Conservation (phyloP, 306 rosid genomes). For the Trifolium repens region DNA sequence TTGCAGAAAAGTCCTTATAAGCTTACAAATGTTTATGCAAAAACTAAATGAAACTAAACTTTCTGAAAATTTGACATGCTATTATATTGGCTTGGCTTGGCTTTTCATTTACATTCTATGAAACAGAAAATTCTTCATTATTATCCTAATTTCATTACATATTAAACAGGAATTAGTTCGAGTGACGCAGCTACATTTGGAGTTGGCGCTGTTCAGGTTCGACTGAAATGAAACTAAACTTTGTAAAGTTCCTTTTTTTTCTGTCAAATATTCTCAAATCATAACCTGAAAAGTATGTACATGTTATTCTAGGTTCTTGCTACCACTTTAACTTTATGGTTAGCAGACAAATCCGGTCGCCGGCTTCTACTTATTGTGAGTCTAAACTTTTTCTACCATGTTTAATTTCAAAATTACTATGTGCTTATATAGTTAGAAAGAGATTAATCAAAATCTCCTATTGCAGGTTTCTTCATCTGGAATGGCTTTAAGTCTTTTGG, state of each 20-base stretch:
- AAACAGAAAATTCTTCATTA: too few relatives aligned
- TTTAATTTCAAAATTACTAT: slow-evolving; percentile 25
- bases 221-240: slow-evolving; percentile 40
- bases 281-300: slow-evolving; percentile 41
- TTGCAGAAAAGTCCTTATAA: not conserved
- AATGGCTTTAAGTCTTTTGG: slow-evolving; percentile 74
- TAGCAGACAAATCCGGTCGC: slow-evolving; percentile 85
- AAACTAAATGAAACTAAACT: not conserved
- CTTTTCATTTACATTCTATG: too few relatives aligned
- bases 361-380: slow-evolving; percentile 91
- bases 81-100: too few relatives aligned
- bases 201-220: slow-evolving; percentile 94
- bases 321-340: slow-evolving; percentile 81
- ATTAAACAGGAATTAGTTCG: slow-evolving; percentile 69
- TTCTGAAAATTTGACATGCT: too few relatives aligned
- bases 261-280: slow-evolving; percentile 36
- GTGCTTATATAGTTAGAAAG: slow-evolving; percentile 29
- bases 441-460: slow-evolving; percentile 29
- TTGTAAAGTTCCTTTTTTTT: slow-evolving; percentile 40
- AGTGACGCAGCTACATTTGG: slow-evolving; percentile 80
- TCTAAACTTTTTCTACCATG: slow-evolving; percentile 31
- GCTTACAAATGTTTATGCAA: not conserved
- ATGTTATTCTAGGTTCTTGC: slow-evolving; percentile 75
- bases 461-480: slow-evolving; percentile 81
- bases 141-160: slow-evolving; percentile 4